These are phyloP conservation scores for Phialophora chinensis DNA, from an alignment of 2,329 filamentous ascomycete genomes.

Conservation along the genomic window DNA sequence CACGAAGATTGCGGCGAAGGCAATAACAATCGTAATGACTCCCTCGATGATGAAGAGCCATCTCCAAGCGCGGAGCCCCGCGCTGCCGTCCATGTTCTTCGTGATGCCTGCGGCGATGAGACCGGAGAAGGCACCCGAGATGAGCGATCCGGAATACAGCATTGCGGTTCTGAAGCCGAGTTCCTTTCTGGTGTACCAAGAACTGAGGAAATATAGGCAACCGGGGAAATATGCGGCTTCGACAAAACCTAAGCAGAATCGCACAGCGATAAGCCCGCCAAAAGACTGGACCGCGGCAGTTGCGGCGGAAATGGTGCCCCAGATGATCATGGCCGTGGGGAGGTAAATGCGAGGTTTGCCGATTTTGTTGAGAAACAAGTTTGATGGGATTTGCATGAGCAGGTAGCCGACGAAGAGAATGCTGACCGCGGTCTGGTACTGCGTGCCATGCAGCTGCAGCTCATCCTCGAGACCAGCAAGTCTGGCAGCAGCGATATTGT, in stretches of 20 bases:
- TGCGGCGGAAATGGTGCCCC: constrained; percentile 45
- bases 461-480: constrained; percentile 59
- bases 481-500: constrained; percentile 63
- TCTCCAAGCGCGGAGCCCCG: constrained; percentile 63
- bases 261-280: constrained; percentile 48
- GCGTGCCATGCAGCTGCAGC: constrained; percentile 41
- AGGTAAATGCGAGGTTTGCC: constrained; percentile 57
- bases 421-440: constrained; percentile 46
- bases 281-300: constrained; percentile 50
- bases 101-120: constrained; percentile 70
- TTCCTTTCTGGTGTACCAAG: constrained; percentile 48
- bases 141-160: constrained; percentile 61
- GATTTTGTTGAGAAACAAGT: constrained; percentile 44
- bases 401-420: constrained; percentile 66
- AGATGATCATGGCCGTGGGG: constrained; percentile 45
- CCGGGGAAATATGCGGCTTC: constrained; percentile 64
- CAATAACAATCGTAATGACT: constrained; percentile 52
- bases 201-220: constrained; percentile 53
- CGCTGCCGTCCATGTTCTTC: constrained; percentile 61
- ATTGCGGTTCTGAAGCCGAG: constrained; percentile 53
- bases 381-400: constrained; percentile 57
- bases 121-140: constrained; percentile 75
- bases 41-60: constrained; percentile 68
- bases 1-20: constrained; percentile 52
- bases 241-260: constrained; percentile 50